Percentiles rank a stretch among this genome's conserved stretches.
phyloP scores from a whole-genome alignment of 306 rosid genomes.

The Citrullus amarus region DNA sequence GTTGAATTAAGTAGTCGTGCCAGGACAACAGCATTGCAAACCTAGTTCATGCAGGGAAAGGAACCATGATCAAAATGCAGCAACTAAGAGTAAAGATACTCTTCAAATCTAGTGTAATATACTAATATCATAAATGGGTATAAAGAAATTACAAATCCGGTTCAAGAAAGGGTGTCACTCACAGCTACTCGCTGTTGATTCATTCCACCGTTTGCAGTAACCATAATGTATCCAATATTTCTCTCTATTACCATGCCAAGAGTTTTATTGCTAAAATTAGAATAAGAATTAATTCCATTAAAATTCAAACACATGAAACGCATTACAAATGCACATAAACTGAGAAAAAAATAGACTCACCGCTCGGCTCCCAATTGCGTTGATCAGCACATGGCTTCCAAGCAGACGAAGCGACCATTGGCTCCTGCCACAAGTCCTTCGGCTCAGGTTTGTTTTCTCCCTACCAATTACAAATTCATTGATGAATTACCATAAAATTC shows the following conservation, averaged over 20 bases:
- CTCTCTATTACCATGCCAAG: constrained; percentile 38
- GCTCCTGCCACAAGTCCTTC: constrained; percentile 93
- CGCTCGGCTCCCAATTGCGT: constrained; percentile 70
- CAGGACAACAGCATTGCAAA: constrained; percentile 79
- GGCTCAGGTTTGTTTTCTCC: constrained; percentile 76
- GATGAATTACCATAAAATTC: constrained; percentile 19
- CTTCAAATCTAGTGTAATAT: neutral
- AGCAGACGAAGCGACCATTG: constrained; percentile 67
- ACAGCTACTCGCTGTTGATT: constrained; percentile 96
- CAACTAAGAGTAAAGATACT: neutral
- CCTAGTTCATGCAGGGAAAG: constrained; percentile 39
- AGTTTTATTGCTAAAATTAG: constrained; percentile 8
- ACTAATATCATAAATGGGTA: neutral
- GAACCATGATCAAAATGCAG: neutral
- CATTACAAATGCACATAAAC: neutral
- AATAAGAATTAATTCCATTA: neutral
- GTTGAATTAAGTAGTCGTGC: constrained; percentile 80
- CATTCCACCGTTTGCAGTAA: constrained; percentile 97
- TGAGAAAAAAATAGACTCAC: constrained; percentile 19
- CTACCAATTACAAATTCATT: constrained; percentile 12
- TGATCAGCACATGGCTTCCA: constrained; percentile 89
- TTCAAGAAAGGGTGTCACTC: constrained; percentile 30
- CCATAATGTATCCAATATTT: constrained; percentile 69
- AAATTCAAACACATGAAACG: constrained; percentile 9
- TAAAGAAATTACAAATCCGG: neutral